Conservation (phyloP, 139 green algal genomes). For the Micromonas commoda region DNA sequence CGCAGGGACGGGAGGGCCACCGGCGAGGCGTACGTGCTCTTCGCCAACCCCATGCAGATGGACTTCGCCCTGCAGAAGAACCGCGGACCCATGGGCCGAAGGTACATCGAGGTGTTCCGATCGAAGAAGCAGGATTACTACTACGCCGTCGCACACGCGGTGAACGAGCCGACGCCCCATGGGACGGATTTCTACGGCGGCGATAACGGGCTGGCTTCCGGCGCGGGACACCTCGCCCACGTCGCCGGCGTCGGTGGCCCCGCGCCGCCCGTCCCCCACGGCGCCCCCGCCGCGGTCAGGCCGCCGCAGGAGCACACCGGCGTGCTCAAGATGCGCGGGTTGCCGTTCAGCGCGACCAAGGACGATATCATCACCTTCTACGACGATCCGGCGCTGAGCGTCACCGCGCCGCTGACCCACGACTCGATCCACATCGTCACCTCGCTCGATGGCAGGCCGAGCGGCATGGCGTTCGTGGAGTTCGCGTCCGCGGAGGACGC, state of each 20-base stretch:
- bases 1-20: conserved; percentile 21
- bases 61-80: conserved; percentile 39
- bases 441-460: conserved; percentile 62
- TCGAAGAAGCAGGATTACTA: conserved; percentile 32
- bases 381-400: conserved; percentile 29
- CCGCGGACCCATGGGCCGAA: conserved; percentile 57
- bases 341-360: conserved; percentile 69
- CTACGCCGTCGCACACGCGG: conserved; percentile 22
- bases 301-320: neutral
- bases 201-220: conserved; percentile 14
- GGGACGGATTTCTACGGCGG: conserved; percentile 41
- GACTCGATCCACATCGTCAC: conserved; percentile 67
- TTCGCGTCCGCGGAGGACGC: conserved; percentile 55
- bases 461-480: conserved; percentile 65
- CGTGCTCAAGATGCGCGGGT: conserved; percentile 69
- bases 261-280: conserved; percentile 33
- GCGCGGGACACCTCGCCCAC: neutral
- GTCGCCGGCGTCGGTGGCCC: neutral
- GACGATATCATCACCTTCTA: conserved; percentile 64
- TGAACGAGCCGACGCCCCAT: conserved; percentile 44
- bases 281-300: conserved; percentile 8
- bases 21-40: conserved; percentile 41
- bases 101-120: conserved; percentile 72
- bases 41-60: conserved; percentile 12
- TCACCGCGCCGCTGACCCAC: conserved; percentile 46